phyloP scores from a whole-genome alignment of 148 eudicot species.

The Chenopodium quinoa region DNA sequence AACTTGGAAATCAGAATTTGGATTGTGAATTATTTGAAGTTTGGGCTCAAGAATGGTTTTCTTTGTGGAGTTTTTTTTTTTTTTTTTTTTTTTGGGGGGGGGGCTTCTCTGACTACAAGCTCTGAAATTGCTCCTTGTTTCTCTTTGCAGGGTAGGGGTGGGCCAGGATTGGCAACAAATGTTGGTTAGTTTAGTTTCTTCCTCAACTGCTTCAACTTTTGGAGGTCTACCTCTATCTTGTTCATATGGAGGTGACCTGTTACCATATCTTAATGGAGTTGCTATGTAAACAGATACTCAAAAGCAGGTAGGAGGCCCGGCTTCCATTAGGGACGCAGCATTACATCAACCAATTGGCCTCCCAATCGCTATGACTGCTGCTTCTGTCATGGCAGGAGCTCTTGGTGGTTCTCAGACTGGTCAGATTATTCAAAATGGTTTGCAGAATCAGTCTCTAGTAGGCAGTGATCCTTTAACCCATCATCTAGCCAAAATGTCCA shows the following conservation, averaged over 20 bases:
- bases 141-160: slow-evolving; percentile 85
- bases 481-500: slow-evolving; percentile 89
- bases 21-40: background rate
- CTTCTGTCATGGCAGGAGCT: slow-evolving; percentile 79
- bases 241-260: background rate
- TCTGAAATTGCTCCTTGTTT: slow-evolving; percentile 12
- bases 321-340: slow-evolving; percentile 43
- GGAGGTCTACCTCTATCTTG: slow-evolving; percentile 11
- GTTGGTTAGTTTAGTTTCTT: slow-evolving; percentile 49
- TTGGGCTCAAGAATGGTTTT: background rate
- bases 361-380: slow-evolving; percentile 79
- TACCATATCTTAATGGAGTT: slow-evolving; percentile 8
- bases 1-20: background rate
- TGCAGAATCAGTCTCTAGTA: slow-evolving; percentile 47
- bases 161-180: slow-evolving; percentile 76
- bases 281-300: slow-evolving; percentile 44
- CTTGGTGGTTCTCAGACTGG: slow-evolving; percentile 79
- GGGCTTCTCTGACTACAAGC: slow-evolving; percentile 4
- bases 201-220: slow-evolving; percentile 2
- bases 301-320: slow-evolving; percentile 67
- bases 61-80: background rate
- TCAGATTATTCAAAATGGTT: slow-evolving; percentile 49
- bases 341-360: slow-evolving; percentile 70
- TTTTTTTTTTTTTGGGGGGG: no score
- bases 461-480: slow-evolving; percentile 79